phyloP scores from a whole-genome alignment of 129 eudicot species.

The Arctium minus region DNA sequence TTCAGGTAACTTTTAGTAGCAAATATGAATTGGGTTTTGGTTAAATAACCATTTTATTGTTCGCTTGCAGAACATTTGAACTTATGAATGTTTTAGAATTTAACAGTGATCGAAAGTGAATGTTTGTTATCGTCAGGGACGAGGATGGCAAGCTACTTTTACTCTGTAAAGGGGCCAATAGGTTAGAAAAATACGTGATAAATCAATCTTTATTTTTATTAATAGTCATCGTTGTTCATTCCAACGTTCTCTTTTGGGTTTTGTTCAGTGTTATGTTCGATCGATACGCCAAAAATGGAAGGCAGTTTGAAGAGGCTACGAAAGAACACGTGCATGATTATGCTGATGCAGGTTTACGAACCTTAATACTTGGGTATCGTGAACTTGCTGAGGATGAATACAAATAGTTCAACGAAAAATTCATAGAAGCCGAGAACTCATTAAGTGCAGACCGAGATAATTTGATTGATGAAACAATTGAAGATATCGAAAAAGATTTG shows the following conservation, averaged over 20 bases:
- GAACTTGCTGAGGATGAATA: conserved; percentile 67
- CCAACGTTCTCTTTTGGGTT: conserved; percentile 1
- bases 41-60: not conserved
- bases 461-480: conserved; percentile 61
- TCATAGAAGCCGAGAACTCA: conserved; percentile 61
- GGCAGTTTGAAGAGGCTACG: conserved; percentile 58
- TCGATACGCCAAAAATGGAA: conserved; percentile 69
- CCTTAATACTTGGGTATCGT: conserved; percentile 78
- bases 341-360: conserved; percentile 92
- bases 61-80: conserved; percentile 51
- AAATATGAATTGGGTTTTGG: not conserved
- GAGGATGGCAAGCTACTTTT: conserved; percentile 62
- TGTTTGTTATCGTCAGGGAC: conserved; percentile 81
- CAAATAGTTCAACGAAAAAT: conserved; percentile 48
- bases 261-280: conserved; percentile 80
- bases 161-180: conserved; percentile 94
- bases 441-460: conserved; percentile 72
- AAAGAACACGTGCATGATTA: conserved; percentile 77
- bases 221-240: not conserved
- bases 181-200: conserved; percentile 38
- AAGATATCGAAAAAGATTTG: conserved; percentile 66
- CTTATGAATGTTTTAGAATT: conserved; percentile 83
- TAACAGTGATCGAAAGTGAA: conserved; percentile 77
- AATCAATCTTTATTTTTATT: conserved; percentile 2
- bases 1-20: not conserved